Evolutionary conservation across 768 basidiomycete species (phyloP).

Genomic region (Leccinum obscurum): DNA sequence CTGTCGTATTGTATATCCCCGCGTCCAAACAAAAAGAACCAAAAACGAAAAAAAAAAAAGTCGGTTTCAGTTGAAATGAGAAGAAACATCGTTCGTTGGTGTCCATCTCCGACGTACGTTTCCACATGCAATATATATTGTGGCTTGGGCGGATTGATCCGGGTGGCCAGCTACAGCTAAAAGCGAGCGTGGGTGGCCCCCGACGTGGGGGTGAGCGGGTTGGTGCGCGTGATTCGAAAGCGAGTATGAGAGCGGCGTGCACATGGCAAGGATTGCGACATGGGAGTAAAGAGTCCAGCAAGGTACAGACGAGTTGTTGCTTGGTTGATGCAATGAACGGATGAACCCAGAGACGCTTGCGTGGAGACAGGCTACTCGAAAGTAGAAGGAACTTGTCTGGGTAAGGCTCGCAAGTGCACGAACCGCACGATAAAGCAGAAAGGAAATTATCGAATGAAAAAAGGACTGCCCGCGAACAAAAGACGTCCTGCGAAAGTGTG

Average conservation of each 20-base stretch:
- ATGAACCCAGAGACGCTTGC: conserved; percentile 16
- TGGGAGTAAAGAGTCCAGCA: conserved; percentile 25
- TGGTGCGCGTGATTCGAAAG: background rate
- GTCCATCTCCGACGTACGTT: conserved; percentile 32
- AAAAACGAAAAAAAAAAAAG: conserved; percentile 19
- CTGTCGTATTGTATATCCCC: conserved; percentile 33
- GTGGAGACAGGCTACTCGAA: conserved; percentile 23
- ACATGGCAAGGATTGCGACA: conserved; percentile 16
- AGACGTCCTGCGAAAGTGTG: conserved; percentile 24
- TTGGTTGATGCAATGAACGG: conserved; percentile 30
- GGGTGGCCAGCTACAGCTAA: conserved; percentile 8
- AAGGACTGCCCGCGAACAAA: conserved; percentile 27
- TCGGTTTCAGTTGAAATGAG: conserved; percentile 10
- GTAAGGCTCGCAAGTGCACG: conserved; percentile 16
- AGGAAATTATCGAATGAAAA: conserved; percentile 32
- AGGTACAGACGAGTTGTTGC: conserved; percentile 20
- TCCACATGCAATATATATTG: conserved; percentile 28
- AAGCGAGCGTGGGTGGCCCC: conserved; percentile 25
- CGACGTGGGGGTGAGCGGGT: conserved; percentile 2
- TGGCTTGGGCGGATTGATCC: conserved; percentile 13
- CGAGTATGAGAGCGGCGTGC: conserved; percentile 8
- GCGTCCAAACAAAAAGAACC: conserved; percentile 17
- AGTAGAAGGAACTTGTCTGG: conserved; percentile 17
- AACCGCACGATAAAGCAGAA: conserved; percentile 26
- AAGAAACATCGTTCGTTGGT: conserved; percentile 18